Percentiles rank a stretch among this genome's conserved stretches.
These are phyloP conservation scores for Poronia punctata DNA, from an alignment of 495 filamentous ascomycete genomes.

Conservation along the genomic window DNA sequence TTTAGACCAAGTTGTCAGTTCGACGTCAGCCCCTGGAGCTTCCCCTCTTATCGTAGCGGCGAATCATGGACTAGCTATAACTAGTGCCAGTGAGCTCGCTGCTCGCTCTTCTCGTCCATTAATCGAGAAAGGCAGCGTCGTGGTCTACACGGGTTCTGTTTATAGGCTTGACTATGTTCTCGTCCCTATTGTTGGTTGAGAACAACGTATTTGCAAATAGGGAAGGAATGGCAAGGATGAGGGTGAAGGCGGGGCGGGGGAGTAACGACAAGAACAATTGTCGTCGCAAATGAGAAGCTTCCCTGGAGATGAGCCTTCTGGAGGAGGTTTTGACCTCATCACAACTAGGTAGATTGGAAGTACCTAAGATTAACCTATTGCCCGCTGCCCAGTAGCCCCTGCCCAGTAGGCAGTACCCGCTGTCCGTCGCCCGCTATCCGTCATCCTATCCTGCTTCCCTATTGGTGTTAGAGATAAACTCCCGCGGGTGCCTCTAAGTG, in stretches of 20 bases:
- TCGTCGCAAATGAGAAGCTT: slow-evolving; percentile 1
- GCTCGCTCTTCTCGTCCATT: slow-evolving; percentile 8
- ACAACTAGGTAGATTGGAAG: too few species aligned
- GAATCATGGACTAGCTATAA: too few species aligned
- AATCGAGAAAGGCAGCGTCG: slow-evolving; percentile 5
- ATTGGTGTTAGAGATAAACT: too few species aligned
- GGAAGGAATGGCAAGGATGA: background rate
- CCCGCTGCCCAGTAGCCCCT: too few species aligned
- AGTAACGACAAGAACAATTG: slow-evolving; percentile 4
- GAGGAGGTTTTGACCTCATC: slow-evolving; percentile 11
- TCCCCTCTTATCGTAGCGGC: slow-evolving; percentile 10
- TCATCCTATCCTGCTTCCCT: too few species aligned
- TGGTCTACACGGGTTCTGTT: slow-evolving; percentile 1
- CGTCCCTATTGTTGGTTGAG: background rate
- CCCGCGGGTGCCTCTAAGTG: too few species aligned
- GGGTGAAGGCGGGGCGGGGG: too few species aligned
- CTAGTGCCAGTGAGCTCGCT: slow-evolving; percentile 1
- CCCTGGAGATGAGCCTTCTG: slow-evolving; percentile 5
- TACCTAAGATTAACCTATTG: too few species aligned
- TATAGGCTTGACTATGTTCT: background rate
- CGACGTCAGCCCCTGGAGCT: slow-evolving; percentile 10
- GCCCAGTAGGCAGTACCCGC: too few species aligned
- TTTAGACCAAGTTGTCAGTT: slow-evolving; percentile 9
- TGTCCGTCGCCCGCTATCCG: too few species aligned
- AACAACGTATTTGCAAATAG: background rate